A percentile compares a stretch with the other conserved stretches of the same genome.
These are phyloP conservation scores for Bipolaris gigantea DNA, from an alignment of 2,329 filamentous ascomycete genomes.

Conservation along the genomic window DNA sequence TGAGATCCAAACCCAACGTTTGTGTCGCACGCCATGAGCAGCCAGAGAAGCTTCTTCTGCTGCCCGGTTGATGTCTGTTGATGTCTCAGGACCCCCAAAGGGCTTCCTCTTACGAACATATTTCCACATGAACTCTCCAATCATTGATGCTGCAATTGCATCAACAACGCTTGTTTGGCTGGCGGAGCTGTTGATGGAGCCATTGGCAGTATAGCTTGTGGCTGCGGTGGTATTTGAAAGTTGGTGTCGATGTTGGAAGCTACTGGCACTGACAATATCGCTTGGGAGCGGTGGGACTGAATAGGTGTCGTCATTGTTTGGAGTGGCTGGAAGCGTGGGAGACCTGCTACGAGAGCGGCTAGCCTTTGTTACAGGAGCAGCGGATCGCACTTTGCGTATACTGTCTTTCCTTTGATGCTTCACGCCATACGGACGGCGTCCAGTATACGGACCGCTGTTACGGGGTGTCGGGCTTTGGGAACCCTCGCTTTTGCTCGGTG, in stretches of 20 bases:
- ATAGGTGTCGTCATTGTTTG: slow-evolving; percentile 69
- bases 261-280: slow-evolving; percentile 63
- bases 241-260: slow-evolving; percentile 56
- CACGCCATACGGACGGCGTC: slow-evolving; percentile 46
- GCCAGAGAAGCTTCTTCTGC: slow-evolving; percentile 65
- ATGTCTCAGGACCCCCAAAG: slow-evolving; percentile 72
- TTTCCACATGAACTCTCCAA: slow-evolving; percentile 96
- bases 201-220: slow-evolving; percentile 59
- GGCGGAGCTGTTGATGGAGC: slow-evolving; percentile 60
- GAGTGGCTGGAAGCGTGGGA: slow-evolving; percentile 67
- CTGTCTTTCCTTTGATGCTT: slow-evolving; percentile 58
- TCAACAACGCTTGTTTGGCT: slow-evolving; percentile 84
- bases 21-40: slow-evolving; percentile 75
- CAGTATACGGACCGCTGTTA: slow-evolving; percentile 39
- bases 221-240: slow-evolving; percentile 64
- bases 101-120: slow-evolving; percentile 86
- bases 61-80: slow-evolving; percentile 53
- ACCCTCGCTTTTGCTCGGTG: slow-evolving; percentile 71
- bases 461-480: slow-evolving; percentile 74
- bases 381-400: slow-evolving; percentile 82
- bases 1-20: slow-evolving; percentile 97
- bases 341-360: slow-evolving; percentile 52
- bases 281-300: slow-evolving; percentile 71
- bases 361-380: slow-evolving; percentile 65
- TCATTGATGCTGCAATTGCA: slow-evolving; percentile 97